Conservation (phyloP, 148 eudicot species). For the Gaultheria prostrata region DNA sequence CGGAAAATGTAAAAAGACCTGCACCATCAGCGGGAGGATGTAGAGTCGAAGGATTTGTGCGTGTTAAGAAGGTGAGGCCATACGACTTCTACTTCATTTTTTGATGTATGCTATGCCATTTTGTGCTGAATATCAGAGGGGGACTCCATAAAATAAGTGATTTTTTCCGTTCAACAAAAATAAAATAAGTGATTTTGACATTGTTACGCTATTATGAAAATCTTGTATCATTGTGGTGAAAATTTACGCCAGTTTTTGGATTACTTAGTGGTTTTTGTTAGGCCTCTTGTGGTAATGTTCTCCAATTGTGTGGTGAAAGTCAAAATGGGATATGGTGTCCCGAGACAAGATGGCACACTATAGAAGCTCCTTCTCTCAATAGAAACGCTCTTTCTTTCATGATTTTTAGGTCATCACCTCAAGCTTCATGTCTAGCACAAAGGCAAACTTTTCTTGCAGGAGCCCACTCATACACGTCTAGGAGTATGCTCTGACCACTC, state of each 20-base stretch:
- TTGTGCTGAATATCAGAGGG: neutral
- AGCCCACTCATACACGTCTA: neutral
- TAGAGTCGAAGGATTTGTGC: constrained; percentile 94
- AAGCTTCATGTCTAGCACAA: neutral
- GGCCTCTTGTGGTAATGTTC: neutral
- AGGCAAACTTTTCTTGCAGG: neutral
- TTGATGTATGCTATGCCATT: neutral
- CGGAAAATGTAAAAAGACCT: constrained; percentile 53
- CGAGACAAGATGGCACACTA: neutral
- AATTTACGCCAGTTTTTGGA: neutral
- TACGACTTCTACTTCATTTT: neutral
- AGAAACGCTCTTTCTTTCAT: neutral
- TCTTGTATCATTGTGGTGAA: neutral
- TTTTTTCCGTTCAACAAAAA: neutral
- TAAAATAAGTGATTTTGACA: neutral
- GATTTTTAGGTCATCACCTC: neutral
- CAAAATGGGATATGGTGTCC: neutral
- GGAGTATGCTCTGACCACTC: neutral
- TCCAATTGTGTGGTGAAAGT: neutral
- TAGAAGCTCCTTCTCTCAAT: neutral
- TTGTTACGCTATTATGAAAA: neutral
- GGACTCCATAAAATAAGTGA: neutral
- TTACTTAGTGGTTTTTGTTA: neutral
- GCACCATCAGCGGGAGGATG: constrained; percentile 90
- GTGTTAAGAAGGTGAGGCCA: constrained; percentile 74